phyloP scores from a whole-genome alignment of 1,284 basidiomycete species.

The Austroboletus rostrupii region DNA sequence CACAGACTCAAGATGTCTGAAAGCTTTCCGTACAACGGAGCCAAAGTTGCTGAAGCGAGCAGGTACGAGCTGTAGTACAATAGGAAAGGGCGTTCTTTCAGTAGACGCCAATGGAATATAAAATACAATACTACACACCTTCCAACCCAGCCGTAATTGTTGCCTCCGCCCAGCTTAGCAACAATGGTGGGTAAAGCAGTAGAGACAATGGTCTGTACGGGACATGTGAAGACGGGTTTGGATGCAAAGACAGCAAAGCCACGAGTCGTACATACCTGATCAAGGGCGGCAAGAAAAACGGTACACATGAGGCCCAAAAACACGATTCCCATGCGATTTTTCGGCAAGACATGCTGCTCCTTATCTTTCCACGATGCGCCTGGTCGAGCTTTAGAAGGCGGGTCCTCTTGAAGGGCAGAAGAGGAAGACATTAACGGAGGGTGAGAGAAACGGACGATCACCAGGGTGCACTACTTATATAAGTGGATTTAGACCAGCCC shows the following conservation, averaged over 20 bases:
- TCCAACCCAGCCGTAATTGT: not conserved
- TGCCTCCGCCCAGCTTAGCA: not conserved
- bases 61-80: not conserved
- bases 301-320: constrained; percentile 9
- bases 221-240: not conserved
- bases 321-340: constrained; percentile 46
- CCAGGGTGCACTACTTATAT: too few species aligned
- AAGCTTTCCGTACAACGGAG: not conserved
- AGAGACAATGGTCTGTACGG: constrained; percentile 32
- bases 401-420: constrained; percentile 13
- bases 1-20: not conserved
- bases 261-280: constrained; percentile 49
- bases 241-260: too few species aligned
- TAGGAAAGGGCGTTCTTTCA: not conserved
- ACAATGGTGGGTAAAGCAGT: not conserved
- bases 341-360: constrained; percentile 51
- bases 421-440: not conserved
- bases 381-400: constrained; percentile 25
- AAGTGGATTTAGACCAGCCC: too few species aligned
- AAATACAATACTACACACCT: not conserved
- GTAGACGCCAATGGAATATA: not conserved
- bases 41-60: not conserved
- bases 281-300: constrained; percentile 56
- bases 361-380: constrained; percentile 50
- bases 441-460: too few species aligned